Conservation (phyloP, 352 stramenopile genomes). For the Peronospora belbahrii region DNA sequence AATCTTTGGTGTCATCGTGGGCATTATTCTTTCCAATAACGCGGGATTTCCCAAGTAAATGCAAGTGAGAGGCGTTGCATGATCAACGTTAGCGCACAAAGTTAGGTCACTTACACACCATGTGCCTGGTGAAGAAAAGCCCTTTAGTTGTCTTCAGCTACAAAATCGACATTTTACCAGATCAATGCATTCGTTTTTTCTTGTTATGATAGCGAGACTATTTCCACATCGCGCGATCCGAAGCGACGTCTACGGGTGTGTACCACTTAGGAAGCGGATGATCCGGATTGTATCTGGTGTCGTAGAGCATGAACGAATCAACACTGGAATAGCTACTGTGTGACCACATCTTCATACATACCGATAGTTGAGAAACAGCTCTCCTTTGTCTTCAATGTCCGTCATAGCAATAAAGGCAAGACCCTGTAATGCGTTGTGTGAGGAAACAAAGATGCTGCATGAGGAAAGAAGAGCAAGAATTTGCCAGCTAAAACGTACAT, state of each 20-base stretch:
- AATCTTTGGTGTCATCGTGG: constrained; percentile 98
- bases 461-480: background rate
- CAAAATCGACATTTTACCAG: constrained; percentile 23
- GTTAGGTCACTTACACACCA: background rate
- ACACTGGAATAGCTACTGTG: background rate
- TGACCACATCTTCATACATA: constrained; percentile 2
- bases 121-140: background rate
- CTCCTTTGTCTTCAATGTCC: constrained; percentile 72
- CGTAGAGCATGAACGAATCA: constrained; percentile 1
- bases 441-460: background rate
- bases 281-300: constrained; percentile 69
- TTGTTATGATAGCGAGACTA: constrained; percentile 14
- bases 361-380: constrained; percentile 84
- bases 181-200: constrained; percentile 30
- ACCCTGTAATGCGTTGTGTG: constrained; percentile 25
- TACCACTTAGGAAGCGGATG: constrained; percentile 73
- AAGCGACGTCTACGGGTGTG: constrained; percentile 69
- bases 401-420: constrained; percentile 67
- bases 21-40: constrained; percentile 98
- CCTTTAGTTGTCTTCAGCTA: constrained; percentile 8
- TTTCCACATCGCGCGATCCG: constrained; percentile 81
- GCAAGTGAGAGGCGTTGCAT: background rate
- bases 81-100: constrained; percentile 1
- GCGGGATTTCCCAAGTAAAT: constrained; percentile 89
- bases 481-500: constrained; percentile 34